Conservation (phyloP, 441 rosid species). For the Metrosideros polymorpha region DNA sequence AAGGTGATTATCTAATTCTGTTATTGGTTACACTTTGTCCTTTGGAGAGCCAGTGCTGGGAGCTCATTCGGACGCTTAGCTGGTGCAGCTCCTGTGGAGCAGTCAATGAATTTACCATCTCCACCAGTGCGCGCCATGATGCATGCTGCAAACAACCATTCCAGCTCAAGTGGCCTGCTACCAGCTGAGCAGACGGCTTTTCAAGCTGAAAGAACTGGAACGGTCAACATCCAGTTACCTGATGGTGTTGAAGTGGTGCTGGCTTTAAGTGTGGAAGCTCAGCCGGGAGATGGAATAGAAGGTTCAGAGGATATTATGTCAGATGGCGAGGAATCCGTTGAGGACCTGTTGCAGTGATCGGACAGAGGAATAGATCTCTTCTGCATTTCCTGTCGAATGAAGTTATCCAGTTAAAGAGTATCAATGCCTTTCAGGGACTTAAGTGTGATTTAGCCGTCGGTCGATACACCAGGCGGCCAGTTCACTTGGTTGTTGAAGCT, state of each 20-base stretch:
- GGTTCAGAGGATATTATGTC: neutral
- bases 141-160: neutral
- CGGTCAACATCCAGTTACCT: neutral
- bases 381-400: neutral
- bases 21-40: neutral
- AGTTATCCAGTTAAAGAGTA: neutral
- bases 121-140: neutral
- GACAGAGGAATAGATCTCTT: neutral
- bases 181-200: neutral
- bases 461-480: neutral
- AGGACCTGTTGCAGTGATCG: neutral
- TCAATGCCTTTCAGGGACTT: neutral
- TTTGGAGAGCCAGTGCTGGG: neutral
- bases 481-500: neutral
- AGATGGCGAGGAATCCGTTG: neutral
- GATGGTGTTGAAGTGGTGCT: neutral
- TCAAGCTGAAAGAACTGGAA: neutral
- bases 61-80: neutral
- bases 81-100: neutral
- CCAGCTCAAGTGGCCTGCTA: neutral
- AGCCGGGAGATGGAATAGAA: neutral
- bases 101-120: neutral
- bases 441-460: neutral
- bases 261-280: neutral
- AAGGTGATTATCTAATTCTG: neutral